A percentile compares a stretch with the other conserved stretches of the same genome.
These are phyloP conservation scores for Cucumis hystrix DNA, from an alignment of 306 rosid species.

Conservation along the genomic window DNA sequence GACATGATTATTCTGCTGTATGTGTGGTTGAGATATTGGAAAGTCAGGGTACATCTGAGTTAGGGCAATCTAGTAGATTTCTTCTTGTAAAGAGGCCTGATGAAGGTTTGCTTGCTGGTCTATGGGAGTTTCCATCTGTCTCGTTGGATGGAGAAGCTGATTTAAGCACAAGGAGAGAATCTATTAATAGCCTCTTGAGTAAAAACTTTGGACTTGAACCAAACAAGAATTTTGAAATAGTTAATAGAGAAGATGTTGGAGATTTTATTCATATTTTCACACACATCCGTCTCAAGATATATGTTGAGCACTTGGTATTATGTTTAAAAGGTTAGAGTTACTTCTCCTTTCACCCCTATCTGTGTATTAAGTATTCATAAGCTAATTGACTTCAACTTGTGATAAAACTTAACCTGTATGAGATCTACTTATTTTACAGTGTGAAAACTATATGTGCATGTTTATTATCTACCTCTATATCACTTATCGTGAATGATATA, in stretches of 20 bases:
- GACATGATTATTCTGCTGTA: conserved; percentile 58
- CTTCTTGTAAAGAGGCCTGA: conserved; percentile 76
- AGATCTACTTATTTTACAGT: neutral
- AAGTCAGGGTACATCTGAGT: conserved; percentile 16
- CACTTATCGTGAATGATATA: neutral
- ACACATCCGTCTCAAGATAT: conserved; percentile 87
- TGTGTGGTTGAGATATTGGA: conserved; percentile 75
- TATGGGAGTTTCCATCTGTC: conserved; percentile 94
- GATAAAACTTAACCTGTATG: neutral
- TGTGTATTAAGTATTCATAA: neutral
- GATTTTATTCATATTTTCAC: conserved; percentile 74
- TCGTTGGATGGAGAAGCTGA: conserved; percentile 44
- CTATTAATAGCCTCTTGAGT: conserved; percentile 34
- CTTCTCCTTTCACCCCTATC: conserved; percentile 3
- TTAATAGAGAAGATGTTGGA: conserved; percentile 63
- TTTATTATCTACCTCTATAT: neutral
- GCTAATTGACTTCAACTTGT: neutral
- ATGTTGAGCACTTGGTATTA: conserved; percentile 53
- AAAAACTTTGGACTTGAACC: conserved; percentile 34
- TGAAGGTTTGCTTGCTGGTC: conserved; percentile 92
- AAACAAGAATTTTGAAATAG: conserved; percentile 27
- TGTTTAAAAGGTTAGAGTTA: conserved; percentile 42
- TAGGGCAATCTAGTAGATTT: conserved; percentile 26
- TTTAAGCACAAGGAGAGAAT: conserved; percentile 35
- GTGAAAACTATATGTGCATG: neutral